Conservation (phyloP, 495 filamentous ascomycete species). For the Tuber melanosporum region DNA sequence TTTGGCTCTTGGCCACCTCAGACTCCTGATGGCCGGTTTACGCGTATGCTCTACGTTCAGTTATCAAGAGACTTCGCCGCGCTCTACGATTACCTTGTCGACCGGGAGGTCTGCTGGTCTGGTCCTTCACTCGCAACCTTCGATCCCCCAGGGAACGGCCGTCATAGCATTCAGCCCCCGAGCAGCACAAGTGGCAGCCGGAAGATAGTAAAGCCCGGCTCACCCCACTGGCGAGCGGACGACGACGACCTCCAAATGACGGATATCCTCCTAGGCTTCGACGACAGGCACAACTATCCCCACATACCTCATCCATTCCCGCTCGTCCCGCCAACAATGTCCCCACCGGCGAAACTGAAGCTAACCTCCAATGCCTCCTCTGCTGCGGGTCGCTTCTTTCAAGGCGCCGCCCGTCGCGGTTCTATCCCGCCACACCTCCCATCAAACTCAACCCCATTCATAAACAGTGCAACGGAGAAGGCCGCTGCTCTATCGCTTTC, state of each 20-base stretch:
- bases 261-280: constrained; percentile 62
- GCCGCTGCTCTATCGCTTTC: constrained; percentile 56
- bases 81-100: constrained; percentile 67
- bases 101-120: constrained; percentile 58
- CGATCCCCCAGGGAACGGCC: constrained; percentile 47
- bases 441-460: constrained; percentile 8
- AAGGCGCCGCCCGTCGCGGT: constrained; percentile 25
- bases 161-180: constrained; percentile 14
- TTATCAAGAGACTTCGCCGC: constrained; percentile 63
- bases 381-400: constrained; percentile 40
- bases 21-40: constrained; percentile 52
- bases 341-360: constrained; percentile 45
- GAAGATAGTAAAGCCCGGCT: constrained; percentile 52
- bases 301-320: constrained; percentile 67
- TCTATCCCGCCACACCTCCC: constrained; percentile 13
- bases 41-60: constrained; percentile 50
- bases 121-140: constrained; percentile 45
- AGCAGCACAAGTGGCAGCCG: constrained; percentile 45
- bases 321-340: constrained; percentile 50
- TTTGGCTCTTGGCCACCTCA: constrained; percentile 56
- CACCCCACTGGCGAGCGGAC: constrained; percentile 55
- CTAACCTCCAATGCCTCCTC: constrained; percentile 25
- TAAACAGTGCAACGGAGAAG: constrained; percentile 25
- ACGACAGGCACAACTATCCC: constrained; percentile 56
- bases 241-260: constrained; percentile 56